phyloP scores from a whole-genome alignment of 257 asterid species.

The Nicotiana noctiflora region DNA sequence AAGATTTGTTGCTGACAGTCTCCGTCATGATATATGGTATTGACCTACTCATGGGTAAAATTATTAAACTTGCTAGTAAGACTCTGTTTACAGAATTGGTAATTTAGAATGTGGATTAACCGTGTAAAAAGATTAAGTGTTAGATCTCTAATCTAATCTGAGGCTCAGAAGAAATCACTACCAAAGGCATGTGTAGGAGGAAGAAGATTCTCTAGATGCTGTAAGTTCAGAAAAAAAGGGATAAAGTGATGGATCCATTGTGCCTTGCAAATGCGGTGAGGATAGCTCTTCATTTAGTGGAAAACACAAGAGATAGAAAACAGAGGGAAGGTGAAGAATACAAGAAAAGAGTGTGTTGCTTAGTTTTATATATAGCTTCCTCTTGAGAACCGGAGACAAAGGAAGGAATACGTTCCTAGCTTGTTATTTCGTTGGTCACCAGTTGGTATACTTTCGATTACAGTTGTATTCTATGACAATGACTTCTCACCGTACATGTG shows the following conservation, averaged over 20 bases:
- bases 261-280: background rate
- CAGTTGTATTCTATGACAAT: background rate
- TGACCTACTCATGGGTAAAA: background rate
- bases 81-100: background rate
- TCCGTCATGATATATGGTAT: background rate
- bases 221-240: background rate
- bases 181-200: background rate
- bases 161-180: background rate
- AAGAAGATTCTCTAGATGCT: background rate
- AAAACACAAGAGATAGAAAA: background rate
- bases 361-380: no score
- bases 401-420: background rate
- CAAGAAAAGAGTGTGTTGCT: background rate
- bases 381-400: background rate
- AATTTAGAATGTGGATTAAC: background rate
- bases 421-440: background rate
- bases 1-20: background rate
- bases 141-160: background rate
- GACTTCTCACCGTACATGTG: background rate
- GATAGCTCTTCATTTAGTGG: background rate
- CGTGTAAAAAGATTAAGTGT: background rate
- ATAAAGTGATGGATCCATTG: background rate
- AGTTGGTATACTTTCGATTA: background rate
- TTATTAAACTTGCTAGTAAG: background rate
- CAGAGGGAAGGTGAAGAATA: background rate